These are phyloP conservation scores for Phellopilus nigrolimitatus DNA, from an alignment of 1,284 basidiomycete species.

Conservation along the genomic window DNA sequence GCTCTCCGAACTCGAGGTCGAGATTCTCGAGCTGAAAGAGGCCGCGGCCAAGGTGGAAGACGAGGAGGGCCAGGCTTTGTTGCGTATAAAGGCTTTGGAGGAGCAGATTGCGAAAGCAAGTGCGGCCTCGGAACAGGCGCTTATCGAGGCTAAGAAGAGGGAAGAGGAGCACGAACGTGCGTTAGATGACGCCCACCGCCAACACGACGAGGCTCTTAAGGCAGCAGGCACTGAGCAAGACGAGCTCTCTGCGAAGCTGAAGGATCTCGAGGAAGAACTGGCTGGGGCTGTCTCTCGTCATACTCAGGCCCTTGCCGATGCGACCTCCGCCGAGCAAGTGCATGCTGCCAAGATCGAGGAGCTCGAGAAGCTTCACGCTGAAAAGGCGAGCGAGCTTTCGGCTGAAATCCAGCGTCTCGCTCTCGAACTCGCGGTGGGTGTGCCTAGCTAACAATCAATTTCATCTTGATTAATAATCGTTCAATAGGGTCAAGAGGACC, in stretches of 20 bases:
- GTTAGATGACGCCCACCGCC: constrained; percentile 37
- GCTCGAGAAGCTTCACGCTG: constrained; percentile 41
- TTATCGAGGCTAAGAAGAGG: constrained; percentile 49
- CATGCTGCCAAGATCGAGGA: constrained; percentile 48
- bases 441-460: constrained; percentile 2
- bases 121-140: constrained; percentile 44
- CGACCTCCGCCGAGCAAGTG: constrained; percentile 39
- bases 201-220: constrained; percentile 45
- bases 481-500: constrained; percentile 59
- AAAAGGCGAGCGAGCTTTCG: constrained; percentile 50
- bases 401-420: constrained; percentile 54
- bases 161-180: constrained; percentile 42
- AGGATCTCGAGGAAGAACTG: constrained; percentile 44
- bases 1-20: constrained; percentile 74
- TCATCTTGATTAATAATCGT: not conserved
- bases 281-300: constrained; percentile 39
- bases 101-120: constrained; percentile 43
- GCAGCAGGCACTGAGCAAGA: constrained; percentile 42
- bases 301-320: constrained; percentile 45
- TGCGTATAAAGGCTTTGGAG: constrained; percentile 50
- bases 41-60: constrained; percentile 62
- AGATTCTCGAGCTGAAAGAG: constrained; percentile 74
- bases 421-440: constrained; percentile 57
- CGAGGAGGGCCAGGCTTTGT: constrained; percentile 41
- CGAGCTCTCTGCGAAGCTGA: constrained; percentile 40